A percentile compares a stretch with the other conserved stretches of the same genome.
These are phyloP conservation scores for Flaveria sonorensis DNA, from an alignment of 129 eudicot genomes.

Conservation along the genomic window DNA sequence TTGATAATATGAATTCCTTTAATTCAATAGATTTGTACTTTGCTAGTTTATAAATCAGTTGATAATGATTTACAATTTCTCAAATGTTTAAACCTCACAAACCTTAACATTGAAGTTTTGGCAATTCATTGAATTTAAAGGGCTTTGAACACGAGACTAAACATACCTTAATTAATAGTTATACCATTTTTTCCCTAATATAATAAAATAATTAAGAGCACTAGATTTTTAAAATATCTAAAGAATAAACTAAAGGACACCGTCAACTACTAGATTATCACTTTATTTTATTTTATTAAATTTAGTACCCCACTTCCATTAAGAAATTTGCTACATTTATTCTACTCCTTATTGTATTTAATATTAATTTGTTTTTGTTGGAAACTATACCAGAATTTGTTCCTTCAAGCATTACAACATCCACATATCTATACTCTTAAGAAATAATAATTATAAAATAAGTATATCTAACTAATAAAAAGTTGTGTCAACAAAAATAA, in stretches of 20 bases:
- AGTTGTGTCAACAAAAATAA: background rate
- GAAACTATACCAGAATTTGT: slow-evolving; percentile 20
- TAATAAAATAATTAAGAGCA: slow-evolving; percentile 16
- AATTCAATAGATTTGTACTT: background rate
- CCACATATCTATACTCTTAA: slow-evolving; percentile 9
- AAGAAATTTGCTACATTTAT: background rate
- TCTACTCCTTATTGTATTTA: slow-evolving; percentile 8
- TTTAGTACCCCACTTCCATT: slow-evolving; percentile 5
- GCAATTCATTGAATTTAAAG: slow-evolving; percentile 3
- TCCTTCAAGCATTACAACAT: slow-evolving; percentile 12
- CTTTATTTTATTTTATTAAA: background rate
- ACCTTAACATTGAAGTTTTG: slow-evolving; percentile 4
- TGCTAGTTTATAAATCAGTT: background rate
- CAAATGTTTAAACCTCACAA: background rate
- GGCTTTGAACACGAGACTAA: background rate
- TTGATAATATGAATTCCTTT: too few species aligned
- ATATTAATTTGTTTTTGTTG: background rate
- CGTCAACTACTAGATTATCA: slow-evolving; percentile 16
- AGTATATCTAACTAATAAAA: slow-evolving; percentile 4
- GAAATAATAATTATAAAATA: background rate
- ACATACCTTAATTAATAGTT: background rate
- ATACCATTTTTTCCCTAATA: background rate
- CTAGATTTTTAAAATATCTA: slow-evolving; percentile 9
- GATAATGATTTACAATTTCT: background rate
- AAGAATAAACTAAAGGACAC: slow-evolving; percentile 19